Base-by-base conservation (phyloP, 1,284 basidiomycete species). In the Pisolithus thermaeus region DNA sequence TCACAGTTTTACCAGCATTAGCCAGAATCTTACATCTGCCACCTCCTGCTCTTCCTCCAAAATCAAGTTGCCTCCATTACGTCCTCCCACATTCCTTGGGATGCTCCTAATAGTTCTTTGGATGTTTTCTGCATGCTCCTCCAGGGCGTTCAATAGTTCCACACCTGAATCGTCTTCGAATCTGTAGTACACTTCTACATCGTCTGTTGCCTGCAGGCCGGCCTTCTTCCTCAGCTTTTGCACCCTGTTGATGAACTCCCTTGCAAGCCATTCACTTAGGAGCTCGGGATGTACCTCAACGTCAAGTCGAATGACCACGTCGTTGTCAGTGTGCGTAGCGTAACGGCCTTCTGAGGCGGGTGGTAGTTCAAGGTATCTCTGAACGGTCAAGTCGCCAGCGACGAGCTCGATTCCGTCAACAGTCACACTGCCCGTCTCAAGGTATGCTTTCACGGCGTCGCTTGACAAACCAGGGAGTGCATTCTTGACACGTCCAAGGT, bases 161-260 rank as follows among this genome's bases (percentile, higher is more conserved):
- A 73, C 72, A 14, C 87, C 84, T 27, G 78, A 65, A 18, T 83
- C 87, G 14, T 80, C 76, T 62, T 89, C 86, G 66, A 97, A 92
- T 54, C 72, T 73, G 74, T 96, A 96, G 73, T 87, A 96, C 40
- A 97, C 83, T 52, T 92, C 81, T 41, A 98, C 85, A 65, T 97
- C 92, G 68, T 99, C 97, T 11, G 93, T 95, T 25, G 94, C 87
- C 68, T 94, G 92, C 58, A 99, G 75, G 2, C 94, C 93, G 1
- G 93, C 94, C 70, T 94, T 92, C 75, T 99, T 99, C 59, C 97
- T 80, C 59, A 98, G 74, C 67, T 94, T 92, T 76, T 99, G 97
- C 46, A 99, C 88, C 49, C 96, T 88, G 64, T 97, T 97, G 59
- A 91, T 89, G 57, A 98, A 71, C 68, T 97, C 93, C 47, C 97